Percentiles rank a stretch among this genome's conserved stretches.
Conservation (phyloP, 2,329 filamentous ascomycete species). For the Dactylellina sp. region DNA sequence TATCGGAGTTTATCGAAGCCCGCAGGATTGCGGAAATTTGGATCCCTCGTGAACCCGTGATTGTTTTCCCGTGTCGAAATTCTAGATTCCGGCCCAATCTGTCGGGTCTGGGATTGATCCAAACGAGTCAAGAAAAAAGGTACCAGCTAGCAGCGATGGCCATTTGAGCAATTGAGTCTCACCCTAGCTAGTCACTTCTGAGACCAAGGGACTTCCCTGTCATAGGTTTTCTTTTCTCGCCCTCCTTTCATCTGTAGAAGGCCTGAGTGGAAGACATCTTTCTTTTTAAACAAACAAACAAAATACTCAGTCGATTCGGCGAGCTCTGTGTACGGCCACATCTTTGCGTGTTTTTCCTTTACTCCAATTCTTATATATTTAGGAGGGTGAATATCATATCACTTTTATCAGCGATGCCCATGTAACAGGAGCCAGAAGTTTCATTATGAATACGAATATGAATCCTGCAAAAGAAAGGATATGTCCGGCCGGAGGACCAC, state of each 20-base stretch:
- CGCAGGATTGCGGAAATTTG: constrained; percentile 9
- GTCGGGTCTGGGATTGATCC: not conserved
- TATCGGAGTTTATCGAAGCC: constrained; percentile 21
- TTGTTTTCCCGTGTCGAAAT: not conserved
- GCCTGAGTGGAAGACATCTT: not conserved
- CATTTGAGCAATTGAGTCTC: not conserved
- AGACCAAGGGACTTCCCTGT: not conserved
- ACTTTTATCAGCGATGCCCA: too few species aligned
- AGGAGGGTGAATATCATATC: too few species aligned
- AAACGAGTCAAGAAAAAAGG: not conserved
- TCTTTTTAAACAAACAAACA: not conserved
- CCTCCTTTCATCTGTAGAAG: not conserved
- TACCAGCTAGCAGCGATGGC: not conserved
- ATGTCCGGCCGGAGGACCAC: not conserved
- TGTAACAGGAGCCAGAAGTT: not conserved
- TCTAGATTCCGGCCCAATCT: constrained; percentile 6
- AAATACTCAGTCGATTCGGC: too few species aligned
- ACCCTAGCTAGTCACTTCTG: not conserved
- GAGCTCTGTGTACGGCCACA: not conserved
- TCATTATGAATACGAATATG: not conserved
- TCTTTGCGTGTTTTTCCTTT: not conserved
- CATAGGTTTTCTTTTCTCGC: too few species aligned
- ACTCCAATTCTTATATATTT: too few species aligned
- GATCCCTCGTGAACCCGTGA: too few species aligned
- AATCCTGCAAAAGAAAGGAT: constrained; percentile 1